Conservation (phyloP, 495 filamentous ascomycete species). For the Chaetomidium leptoderma region DNA sequence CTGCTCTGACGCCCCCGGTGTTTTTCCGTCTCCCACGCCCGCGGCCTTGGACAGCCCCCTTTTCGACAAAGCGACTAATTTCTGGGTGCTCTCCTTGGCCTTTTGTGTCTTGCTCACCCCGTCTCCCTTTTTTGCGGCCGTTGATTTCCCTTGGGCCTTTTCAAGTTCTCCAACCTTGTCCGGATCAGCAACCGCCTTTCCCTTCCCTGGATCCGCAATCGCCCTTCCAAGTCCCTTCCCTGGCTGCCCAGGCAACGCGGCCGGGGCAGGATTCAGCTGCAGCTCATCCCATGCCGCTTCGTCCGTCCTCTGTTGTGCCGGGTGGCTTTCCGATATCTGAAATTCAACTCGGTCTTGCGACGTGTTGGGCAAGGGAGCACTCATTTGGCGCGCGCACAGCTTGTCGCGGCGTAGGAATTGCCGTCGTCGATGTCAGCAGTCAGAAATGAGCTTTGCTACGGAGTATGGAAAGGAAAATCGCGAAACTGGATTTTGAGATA, state of each 20-base stretch:
- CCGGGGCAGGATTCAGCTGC: background rate
- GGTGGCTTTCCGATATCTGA: background rate
- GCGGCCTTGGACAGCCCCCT: background rate
- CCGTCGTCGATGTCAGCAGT: too few relatives aligned
- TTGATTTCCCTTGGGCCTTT: background rate
- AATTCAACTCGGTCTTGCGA: background rate
- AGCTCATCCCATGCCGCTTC: background rate
- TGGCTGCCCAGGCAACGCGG: background rate
- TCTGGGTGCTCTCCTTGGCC: background rate
- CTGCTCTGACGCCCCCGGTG: background rate
- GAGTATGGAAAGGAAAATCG: too few relatives aligned
- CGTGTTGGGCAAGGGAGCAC: background rate
- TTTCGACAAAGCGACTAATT: background rate
- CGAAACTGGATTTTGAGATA: too few relatives aligned
- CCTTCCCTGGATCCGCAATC: background rate
- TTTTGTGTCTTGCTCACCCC: background rate
- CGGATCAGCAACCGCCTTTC: background rate
- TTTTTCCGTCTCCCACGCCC: background rate
- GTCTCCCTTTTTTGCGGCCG: background rate
- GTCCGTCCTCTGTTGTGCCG: background rate
- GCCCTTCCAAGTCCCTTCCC: too few relatives aligned
- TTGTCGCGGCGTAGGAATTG: background rate
- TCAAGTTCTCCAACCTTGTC: background rate
- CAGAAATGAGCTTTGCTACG: too few relatives aligned
- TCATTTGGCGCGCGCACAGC: background rate